Evolutionary conservation across 2,329 filamentous ascomycete species (phyloP).

Genomic region (Fusarium udum): DNA sequence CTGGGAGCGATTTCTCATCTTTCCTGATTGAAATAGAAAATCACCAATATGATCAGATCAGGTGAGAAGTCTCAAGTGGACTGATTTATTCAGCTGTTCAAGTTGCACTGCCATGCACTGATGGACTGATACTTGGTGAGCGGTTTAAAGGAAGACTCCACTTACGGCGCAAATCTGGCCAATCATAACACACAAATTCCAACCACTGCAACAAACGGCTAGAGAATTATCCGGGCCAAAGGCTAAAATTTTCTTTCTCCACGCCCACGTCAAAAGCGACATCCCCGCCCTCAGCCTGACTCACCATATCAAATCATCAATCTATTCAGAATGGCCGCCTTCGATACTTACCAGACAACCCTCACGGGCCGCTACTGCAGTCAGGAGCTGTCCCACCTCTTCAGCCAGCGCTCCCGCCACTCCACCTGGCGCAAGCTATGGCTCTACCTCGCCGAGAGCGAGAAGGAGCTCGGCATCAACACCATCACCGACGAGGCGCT

Average conservation of each 20-base stretch:
- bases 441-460: constrained; percentile 25
- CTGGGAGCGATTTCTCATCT: rapidly evolving
- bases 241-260: background rate
- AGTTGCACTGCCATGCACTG: background rate
- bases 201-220: background rate
- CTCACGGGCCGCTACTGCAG: constrained; percentile 18
- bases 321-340: background rate
- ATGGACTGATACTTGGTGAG: background rate
- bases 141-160: background rate
- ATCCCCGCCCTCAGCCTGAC: background rate
- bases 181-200: background rate
- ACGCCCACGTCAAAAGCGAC: background rate
- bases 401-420: constrained; percentile 20
- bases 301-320: too few species aligned
- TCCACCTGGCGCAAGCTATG: constrained; percentile 35
- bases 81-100: background rate
- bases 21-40: rapidly evolving
- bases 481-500: constrained; percentile 29
- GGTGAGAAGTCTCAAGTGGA: background rate
- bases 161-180: too few species aligned
- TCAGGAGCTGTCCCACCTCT: constrained; percentile 19
- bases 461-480: constrained; percentile 30
- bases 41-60: background rate
- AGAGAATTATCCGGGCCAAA: background rate
- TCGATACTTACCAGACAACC: constrained; percentile 17